Evolutionary conservation across 164 flowering plant genomes (phyloP), one percentile per base, ranked within the genome.

Genomic region (Paratinospora sagittata): DNA sequence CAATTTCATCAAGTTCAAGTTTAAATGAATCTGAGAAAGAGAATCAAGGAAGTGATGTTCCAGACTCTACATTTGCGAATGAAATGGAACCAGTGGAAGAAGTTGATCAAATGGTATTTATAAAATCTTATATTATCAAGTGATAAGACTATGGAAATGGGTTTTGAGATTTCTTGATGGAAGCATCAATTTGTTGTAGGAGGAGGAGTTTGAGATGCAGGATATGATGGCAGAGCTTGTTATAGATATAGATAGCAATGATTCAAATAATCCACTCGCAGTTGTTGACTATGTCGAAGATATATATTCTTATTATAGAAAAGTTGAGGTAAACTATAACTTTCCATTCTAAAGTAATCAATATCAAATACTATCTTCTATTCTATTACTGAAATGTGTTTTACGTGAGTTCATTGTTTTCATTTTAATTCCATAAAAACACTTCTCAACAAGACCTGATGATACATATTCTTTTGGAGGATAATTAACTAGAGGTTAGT

Each of bases 281-380:
- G 98, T 90, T 39, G 89, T 84, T 11, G 98, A 90, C 55, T 95
- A 92, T 63, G 69, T 95, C 17, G 92, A 90, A 47, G 98, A 90
- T 33, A 72, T 95, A n/a, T 87, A 89, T 77, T 65, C 77, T 5
- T 77, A 83, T 76, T 90, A 90, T 78, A 86, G 74, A 81, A 87
- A 84, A 82, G 68, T 68, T 17, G 89, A 85, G 88, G 86, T 87
- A 34, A 24, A 2, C 33, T n/a, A 2, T 8, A 24, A 52, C 24
- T 47, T 62, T 12, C 6, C 61, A 21, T 55, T 55, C 60, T 3
- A 55, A 19, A 55, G 3, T 23, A 55, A 55, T 55, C 60, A n/a
- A 55, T 19, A 23, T 23, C 23, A 4, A 55, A 55, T 55, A 55
- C 26, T 55, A 55, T 55, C 47, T 10, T 30, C 47, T 43, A 1